Evolutionary conservation across 2,329 filamentous ascomycete species (phyloP), one percentile per base, ranked within the genome.

Genomic region (Colletotrichum shisoi): DNA sequence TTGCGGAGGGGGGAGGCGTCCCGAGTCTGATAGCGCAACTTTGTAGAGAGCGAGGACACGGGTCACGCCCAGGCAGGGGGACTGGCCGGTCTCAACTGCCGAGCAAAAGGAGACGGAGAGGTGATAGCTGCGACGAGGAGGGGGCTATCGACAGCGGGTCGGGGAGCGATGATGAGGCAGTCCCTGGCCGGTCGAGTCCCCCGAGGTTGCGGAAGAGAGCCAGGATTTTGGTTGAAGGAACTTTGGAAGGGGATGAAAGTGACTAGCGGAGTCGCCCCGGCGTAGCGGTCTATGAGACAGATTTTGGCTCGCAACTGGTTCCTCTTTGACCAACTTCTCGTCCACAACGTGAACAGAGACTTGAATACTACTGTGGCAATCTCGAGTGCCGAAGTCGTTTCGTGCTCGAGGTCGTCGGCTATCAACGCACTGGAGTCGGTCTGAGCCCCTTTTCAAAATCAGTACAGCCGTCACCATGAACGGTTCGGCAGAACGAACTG

Each of bases 261-360:
- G 44, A 24, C 27, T 39, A n/a, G 6, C 19, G 3, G 9, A 19
- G 24, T 5, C 6, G 4, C 15, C 12, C 19, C 12, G 44, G 31
- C 4, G 15, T 37, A 12, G 44, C 13, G n/a, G 11, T 13, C 9
- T 37, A 60, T 60, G 31, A 44, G 24, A 39, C 1, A 67, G 64
- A 74, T 24, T 24, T 24, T 24, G 24, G 24, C 3, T 4, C 0
- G 85, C 84, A 87, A 89, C 62, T 86, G 87, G 0, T 90, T 90
- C 68, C 77, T 90, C 0, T 74, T 88, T 4, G 86, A 87, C 54
- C 85, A 89, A 49, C 90, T 90, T 71, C 77, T 86, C 0, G 84
- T 81, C 6, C 79, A 81, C 19, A 78, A 80, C 17, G 81, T 79
- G 42, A 87, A 87, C 74, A 77, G 39, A 78, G 85, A 3, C 79